Percentiles rank a stretch among this genome's conserved stretches.
Evolutionary conservation across 371 early-diverging fungal genomes (phyloP).

Genomic region (Syncephalastrum monosporum): DNA sequence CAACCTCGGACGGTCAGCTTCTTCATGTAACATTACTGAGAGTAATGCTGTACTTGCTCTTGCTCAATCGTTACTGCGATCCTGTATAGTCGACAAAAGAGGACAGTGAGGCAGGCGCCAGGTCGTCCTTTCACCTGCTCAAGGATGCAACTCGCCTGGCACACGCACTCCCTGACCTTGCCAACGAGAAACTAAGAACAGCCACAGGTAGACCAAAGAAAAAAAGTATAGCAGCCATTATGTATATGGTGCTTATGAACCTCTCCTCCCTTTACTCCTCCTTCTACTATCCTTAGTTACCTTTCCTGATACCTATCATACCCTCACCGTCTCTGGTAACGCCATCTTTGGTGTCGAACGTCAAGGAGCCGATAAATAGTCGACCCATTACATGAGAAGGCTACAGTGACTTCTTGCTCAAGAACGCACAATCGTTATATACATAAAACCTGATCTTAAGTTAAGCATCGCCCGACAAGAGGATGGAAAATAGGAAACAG

Average conservation of each 20-base stretch:
- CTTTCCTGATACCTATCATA: neutral
- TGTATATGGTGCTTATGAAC: neutral
- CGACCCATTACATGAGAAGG: too few species aligned
- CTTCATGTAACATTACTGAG: neutral
- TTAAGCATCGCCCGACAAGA: too few species aligned
- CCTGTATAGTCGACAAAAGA: neutral
- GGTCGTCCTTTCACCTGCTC: neutral
- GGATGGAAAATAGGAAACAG: too few species aligned
- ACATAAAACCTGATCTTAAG: too few species aligned
- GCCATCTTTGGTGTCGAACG: neutral
- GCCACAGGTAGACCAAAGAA: neutral
- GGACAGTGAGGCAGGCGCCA: neutral
- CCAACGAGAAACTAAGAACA: neutral
- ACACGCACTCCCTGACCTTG: neutral
- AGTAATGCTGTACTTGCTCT: neutral
- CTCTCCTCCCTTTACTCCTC: too few species aligned
- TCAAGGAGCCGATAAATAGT: neutral
- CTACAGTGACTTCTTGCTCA: too few species aligned
- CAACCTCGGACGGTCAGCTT: neutral
- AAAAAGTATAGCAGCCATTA: neutral
- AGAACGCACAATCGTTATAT: too few species aligned
- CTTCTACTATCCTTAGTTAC: neutral
- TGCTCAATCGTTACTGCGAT: neutral
- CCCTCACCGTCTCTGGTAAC: neutral
- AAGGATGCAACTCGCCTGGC: neutral